Evolutionary conservation across 108 stramenopile genomes (phyloP).

Genomic region (Cyclotella baltica): DNA sequence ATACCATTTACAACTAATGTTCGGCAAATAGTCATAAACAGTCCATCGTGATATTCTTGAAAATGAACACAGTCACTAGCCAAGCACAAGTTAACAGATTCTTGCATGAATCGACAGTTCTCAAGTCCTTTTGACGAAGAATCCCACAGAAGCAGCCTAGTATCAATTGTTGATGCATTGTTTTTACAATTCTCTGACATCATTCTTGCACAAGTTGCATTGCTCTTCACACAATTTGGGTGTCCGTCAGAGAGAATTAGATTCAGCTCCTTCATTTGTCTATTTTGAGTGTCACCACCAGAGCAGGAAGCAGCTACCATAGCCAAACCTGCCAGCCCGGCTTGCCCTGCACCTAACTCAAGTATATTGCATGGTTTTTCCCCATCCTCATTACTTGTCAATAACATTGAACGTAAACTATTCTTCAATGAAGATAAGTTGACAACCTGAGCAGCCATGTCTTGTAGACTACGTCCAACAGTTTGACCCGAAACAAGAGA

Average conservation of each 20-base stretch:
- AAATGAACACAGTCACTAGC: constrained; percentile 86
- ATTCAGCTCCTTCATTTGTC: constrained; percentile 26
- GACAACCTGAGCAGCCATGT: background rate
- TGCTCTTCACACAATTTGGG: constrained; percentile 71
- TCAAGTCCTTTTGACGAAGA: constrained; percentile 42
- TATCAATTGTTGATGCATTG: constrained; percentile 13
- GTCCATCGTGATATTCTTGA: constrained; percentile 77
- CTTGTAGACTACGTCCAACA: background rate
- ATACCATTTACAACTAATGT: constrained; percentile 63
- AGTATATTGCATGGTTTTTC: constrained; percentile 44
- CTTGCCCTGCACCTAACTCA: constrained; percentile 86
- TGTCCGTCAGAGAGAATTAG: constrained; percentile 82
- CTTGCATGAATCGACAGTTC: constrained; percentile 27
- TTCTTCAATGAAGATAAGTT: constrained; percentile 9
- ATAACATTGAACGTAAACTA: constrained; percentile 23
- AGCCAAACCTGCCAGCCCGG: constrained; percentile 71
- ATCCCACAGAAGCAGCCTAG: constrained; percentile 64
- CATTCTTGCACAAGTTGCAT: constrained; percentile 57
- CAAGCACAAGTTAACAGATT: constrained; percentile 47
- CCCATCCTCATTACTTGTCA: constrained; percentile 1
- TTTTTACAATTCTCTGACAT: background rate
- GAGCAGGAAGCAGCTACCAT: constrained; percentile 32
- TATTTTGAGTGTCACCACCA: background rate
- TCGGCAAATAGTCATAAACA: constrained; percentile 63
- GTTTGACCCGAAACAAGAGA: background rate